A percentile compares a stretch with the other conserved stretches of the same genome.
These are phyloP conservation scores for Williopsis jadinii DNA, from an alignment of 1,139 yeast species.

Conservation along the genomic window DNA sequence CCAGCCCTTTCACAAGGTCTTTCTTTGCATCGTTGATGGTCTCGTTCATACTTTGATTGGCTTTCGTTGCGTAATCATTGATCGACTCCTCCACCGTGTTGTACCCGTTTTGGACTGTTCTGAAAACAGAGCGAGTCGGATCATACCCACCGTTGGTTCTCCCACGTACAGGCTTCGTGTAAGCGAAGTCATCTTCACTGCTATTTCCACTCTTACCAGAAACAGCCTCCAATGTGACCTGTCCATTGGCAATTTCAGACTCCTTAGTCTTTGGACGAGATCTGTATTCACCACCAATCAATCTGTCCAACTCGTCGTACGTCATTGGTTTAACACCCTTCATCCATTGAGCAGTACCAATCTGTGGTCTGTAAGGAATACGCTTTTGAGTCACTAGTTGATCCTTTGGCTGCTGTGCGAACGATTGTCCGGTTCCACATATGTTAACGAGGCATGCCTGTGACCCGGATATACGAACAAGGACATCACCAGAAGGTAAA, in stretches of 20 bases:
- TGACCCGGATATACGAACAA: slow-evolving; percentile 49
- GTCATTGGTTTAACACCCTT: slow-evolving; percentile 62
- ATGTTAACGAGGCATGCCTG: slow-evolving; percentile 50
- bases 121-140: slow-evolving; percentile 34
- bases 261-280: slow-evolving; percentile 49
- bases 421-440: slow-evolving; percentile 29
- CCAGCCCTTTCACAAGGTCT: slow-evolving; percentile 43
- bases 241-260: slow-evolving; percentile 48
- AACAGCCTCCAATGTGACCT: slow-evolving; percentile 31
- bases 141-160: slow-evolving; percentile 29
- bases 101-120: slow-evolving; percentile 44
- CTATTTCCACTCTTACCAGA: slow-evolving; percentile 12
- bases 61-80: slow-evolving; percentile 50
- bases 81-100: slow-evolving; percentile 49
- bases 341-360: slow-evolving; percentile 82
- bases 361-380: slow-evolving; percentile 75
- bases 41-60: slow-evolving; percentile 49
- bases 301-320: slow-evolving; percentile 47
- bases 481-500: slow-evolving; percentile 66
- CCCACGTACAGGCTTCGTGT: slow-evolving; percentile 44
- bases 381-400: slow-evolving; percentile 37
- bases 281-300: slow-evolving; percentile 58
- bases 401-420: slow-evolving; percentile 26
- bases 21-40: slow-evolving; percentile 44
- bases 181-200: slow-evolving; percentile 30